These are phyloP conservation scores for Arthrocladium fulminans DNA, from an alignment of 2,329 filamentous ascomycete genomes.

Conservation along the genomic window DNA sequence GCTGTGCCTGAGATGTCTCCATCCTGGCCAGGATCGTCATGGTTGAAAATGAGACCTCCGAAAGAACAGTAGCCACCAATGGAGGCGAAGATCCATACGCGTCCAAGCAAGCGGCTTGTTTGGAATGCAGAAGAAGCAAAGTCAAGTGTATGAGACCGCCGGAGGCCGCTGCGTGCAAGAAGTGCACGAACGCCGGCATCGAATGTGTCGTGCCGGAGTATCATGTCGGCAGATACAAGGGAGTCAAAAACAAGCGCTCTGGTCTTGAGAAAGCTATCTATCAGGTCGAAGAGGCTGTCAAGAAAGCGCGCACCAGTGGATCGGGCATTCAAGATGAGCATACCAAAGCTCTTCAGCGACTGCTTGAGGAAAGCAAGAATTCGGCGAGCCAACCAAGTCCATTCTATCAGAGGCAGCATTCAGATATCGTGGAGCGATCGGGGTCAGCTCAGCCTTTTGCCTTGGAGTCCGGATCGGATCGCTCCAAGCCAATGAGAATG, in stretches of 20 bases:
- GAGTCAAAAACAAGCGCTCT: conserved; percentile 68
- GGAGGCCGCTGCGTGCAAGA: conserved; percentile 48
- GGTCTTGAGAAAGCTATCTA: conserved; percentile 65
- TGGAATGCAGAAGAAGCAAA: conserved; percentile 59
- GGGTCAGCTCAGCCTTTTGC: conserved; percentile 22
- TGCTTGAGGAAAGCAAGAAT: conserved; percentile 42
- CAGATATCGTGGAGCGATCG: background rate
- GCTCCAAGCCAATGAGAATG: conserved; percentile 9
- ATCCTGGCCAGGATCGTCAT: background rate
- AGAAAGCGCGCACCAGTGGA: conserved; percentile 43
- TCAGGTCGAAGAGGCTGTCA: conserved; percentile 62
- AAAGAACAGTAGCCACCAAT: background rate
- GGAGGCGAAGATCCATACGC: conserved; percentile 7
- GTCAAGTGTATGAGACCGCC: conserved; percentile 55
- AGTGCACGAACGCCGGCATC: conserved; percentile 48
- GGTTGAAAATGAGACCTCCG: background rate
- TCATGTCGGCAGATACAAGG: conserved; percentile 64
- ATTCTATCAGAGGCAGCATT: conserved; percentile 1
- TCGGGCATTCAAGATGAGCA: conserved; percentile 36
- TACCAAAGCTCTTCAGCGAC: conserved; percentile 40
- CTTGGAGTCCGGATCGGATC: conserved; percentile 26
- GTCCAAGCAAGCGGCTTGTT: conserved; percentile 35
- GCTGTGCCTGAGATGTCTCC: conserved; percentile 2
- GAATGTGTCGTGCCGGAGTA: conserved; percentile 65
- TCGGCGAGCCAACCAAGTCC: background rate